A percentile compares a stretch with the other conserved stretches of the same genome.
Conservation (phyloP, 2,329 filamentous ascomycete genomes). For the Xylaria sp. region DNA sequence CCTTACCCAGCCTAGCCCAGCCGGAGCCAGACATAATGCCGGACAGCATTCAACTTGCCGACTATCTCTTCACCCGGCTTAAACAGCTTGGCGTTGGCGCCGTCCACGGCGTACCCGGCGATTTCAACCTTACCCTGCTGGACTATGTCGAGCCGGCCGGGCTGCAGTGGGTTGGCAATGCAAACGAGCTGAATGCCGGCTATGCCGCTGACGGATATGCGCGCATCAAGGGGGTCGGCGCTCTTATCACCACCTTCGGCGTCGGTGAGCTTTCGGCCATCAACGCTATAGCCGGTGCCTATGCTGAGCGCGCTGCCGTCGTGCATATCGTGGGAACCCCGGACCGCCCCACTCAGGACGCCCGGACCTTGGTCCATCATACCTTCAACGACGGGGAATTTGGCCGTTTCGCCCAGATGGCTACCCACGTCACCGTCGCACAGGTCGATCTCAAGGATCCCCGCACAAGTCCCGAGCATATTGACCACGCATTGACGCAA, state of each 20-base stretch:
- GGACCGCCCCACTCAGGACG: conserved; percentile 54
- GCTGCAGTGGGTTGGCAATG: conserved; percentile 60
- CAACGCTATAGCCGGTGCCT: conserved; percentile 68
- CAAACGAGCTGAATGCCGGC: conserved; percentile 67
- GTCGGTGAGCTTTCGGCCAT: conserved; percentile 67
- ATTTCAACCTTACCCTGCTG: conserved; percentile 53
- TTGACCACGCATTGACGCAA: conserved; percentile 61
- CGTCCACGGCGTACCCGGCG: conserved; percentile 59
- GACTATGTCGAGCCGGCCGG: conserved; percentile 52
- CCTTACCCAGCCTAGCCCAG: background rate
- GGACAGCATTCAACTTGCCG: conserved; percentile 44
- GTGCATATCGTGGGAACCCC: conserved; percentile 68
- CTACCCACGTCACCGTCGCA: conserved; percentile 59
- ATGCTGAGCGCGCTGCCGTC: conserved; percentile 64
- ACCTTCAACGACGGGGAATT: conserved; percentile 67
- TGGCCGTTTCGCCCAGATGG: conserved; percentile 60
- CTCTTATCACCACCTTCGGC: conserved; percentile 67
- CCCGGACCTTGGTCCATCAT: conserved; percentile 60
- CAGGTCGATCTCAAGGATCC: conserved; percentile 59
- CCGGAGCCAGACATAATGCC: conserved; percentile 27
- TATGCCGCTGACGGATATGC: conserved; percentile 69
- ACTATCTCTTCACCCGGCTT: conserved; percentile 53
- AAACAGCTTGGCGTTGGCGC: conserved; percentile 55
- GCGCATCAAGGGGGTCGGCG: conserved; percentile 60
- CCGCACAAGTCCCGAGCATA: conserved; percentile 56